Conservation (phyloP, 208 protist species). For the Acanthamoeba castellanii region DNA sequence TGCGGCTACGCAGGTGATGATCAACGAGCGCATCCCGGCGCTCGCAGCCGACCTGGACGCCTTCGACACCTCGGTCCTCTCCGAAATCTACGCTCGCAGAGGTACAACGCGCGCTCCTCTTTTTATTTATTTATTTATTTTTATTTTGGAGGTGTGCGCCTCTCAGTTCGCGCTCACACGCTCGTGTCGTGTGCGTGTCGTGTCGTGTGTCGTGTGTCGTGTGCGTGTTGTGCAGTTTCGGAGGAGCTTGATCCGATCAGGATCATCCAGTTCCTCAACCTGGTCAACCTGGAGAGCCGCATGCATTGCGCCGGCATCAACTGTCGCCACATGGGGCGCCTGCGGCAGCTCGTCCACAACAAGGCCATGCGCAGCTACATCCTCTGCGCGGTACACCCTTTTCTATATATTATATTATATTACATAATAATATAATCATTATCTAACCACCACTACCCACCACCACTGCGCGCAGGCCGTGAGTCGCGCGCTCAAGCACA, state of each 20-base stretch:
- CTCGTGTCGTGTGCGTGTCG: no score
- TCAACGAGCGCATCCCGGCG: conserved; percentile 25
- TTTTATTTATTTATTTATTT: not conserved
- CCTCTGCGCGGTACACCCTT: not conserved
- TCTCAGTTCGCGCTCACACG: not conserved
- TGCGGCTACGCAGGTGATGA: not conserved
- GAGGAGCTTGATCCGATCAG: not conserved
- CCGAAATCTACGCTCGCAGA: not conserved
- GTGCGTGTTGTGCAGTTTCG: no score
- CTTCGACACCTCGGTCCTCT: not conserved
- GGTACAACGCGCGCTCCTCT: not conserved
- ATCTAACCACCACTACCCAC: no score
- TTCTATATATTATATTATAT: not conserved
- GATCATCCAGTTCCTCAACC: conserved; percentile 20
- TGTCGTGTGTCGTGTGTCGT: not conserved
- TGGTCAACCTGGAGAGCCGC: not conserved
- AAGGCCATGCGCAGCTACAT: not conserved
- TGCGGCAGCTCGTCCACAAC: not conserved
- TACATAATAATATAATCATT: no score
- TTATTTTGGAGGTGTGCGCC: not conserved
- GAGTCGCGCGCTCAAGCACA: conserved; percentile 14
- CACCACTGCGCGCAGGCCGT: not conserved
- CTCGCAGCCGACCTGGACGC: not conserved
- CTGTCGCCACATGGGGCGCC: conserved; percentile 43
- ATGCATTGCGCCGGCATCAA: conserved; percentile 40